Percentiles rank a stretch among this genome's conserved stretches.
Conservation (phyloP, 345 rosid species). For the Moricandia moricandioides region DNA sequence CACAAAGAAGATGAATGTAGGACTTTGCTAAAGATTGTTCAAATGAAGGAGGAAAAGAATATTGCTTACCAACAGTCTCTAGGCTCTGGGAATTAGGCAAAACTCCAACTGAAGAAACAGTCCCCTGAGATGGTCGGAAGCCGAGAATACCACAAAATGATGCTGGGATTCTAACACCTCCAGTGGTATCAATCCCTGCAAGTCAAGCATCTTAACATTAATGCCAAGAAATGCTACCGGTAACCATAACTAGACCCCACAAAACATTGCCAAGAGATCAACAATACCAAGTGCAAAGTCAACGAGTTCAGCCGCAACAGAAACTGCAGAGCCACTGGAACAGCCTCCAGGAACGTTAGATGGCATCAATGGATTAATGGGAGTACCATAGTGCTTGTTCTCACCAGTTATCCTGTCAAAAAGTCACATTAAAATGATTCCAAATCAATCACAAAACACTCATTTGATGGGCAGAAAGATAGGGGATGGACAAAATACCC, state of each 20-base stretch:
- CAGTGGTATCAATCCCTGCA: conserved; percentile 79
- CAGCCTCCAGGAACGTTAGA: conserved; percentile 83
- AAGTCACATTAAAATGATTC: not conserved
- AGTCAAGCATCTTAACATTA: not conserved
- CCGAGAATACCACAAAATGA: conserved; percentile 89
- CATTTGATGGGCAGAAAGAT: not conserved
- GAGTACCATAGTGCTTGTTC: conserved; percentile 82
- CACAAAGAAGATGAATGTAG: not conserved
- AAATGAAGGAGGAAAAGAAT: not conserved
- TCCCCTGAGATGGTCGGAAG: conserved; percentile 88
- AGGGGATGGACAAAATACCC: conserved; percentile 47
- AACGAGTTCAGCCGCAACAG: conserved; percentile 79
- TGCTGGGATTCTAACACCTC: conserved; percentile 76
- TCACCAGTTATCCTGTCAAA: conserved; percentile 65
- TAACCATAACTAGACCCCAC: not conserved
- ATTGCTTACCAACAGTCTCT: conserved; percentile 70
- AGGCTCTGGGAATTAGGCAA: conserved; percentile 84
- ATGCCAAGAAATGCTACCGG: conserved; percentile 9
- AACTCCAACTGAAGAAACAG: conserved; percentile 67
- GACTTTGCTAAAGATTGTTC: not conserved
- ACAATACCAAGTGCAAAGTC: conserved; percentile 80
- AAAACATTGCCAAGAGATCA: not conserved
- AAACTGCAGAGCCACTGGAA: conserved; percentile 95
- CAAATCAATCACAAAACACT: not conserved
- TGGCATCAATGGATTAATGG: conserved; percentile 65